Evolutionary conservation across 352 stramenopile species (phyloP).

Genomic region (Aphanomyces stellatus): DNA sequence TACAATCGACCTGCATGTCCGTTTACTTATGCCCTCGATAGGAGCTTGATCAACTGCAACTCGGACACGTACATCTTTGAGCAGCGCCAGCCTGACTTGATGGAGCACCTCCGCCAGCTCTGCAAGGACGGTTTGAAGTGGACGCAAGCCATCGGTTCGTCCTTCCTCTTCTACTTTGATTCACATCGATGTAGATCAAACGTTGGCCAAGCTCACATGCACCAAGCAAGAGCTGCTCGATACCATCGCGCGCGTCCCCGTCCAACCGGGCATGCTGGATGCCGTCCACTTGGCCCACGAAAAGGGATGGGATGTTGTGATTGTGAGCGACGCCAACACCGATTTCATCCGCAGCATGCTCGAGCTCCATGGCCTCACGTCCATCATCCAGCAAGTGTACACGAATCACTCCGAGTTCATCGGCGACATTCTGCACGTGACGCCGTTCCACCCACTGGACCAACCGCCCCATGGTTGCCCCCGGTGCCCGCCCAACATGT

Average conservation of each 20-base stretch:
- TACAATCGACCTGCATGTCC: too few species aligned
- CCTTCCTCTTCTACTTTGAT: not conserved
- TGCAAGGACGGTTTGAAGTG: slow-evolving; percentile 24
- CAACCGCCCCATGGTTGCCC: slow-evolving; percentile 40
- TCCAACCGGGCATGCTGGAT: slow-evolving; percentile 60
- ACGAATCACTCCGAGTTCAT: slow-evolving; percentile 31
- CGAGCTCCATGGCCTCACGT: slow-evolving; percentile 24
- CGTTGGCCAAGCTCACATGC: not conserved
- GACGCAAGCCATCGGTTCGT: slow-evolving; percentile 14
- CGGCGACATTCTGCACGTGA: slow-evolving; percentile 36
- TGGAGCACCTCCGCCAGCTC: slow-evolving; percentile 29
- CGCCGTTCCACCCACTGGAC: slow-evolving; percentile 39
- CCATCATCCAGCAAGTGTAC: slow-evolving; percentile 30
- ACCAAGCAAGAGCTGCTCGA: slow-evolving; percentile 28
- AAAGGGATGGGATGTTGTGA: slow-evolving; percentile 40
- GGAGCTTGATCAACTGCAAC: slow-evolving; percentile 63
- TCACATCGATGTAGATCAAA: slow-evolving; percentile 12
- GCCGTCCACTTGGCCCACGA: slow-evolving; percentile 39
- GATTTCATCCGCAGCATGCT: slow-evolving; percentile 77
- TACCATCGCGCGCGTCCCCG: slow-evolving; percentile 39
- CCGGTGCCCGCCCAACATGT: slow-evolving; percentile 70
- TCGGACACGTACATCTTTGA: slow-evolving; percentile 75
- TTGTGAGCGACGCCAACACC: slow-evolving; percentile 75
- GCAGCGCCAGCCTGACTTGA: slow-evolving; percentile 46
- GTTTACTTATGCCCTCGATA: too few species aligned